Percentiles rank a stretch among this genome's conserved stretches.
Evolutionary conservation across 805 yeast genomes (phyloP).

Genomic region (Candida suzukii): DNA sequence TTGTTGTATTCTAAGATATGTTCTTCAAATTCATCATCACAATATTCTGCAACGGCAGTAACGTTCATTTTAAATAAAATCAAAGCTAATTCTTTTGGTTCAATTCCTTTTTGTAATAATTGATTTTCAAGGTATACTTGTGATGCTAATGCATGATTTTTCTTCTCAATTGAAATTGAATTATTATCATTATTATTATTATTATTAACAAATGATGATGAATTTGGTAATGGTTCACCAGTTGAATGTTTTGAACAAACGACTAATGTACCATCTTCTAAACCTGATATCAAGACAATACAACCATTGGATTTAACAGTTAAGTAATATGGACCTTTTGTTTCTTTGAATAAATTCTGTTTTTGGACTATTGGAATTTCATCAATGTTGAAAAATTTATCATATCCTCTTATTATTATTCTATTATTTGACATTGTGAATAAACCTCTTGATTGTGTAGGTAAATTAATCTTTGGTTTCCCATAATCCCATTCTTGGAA

Average conservation of each 20-base stretch:
- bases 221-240: constrained; percentile 39
- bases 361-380: constrained; percentile 54
- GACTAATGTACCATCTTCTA: constrained; percentile 65
- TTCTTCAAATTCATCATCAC: constrained; percentile 92
- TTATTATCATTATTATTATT: constrained; percentile 6
- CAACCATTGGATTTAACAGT: constrained; percentile 93
- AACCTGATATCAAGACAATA: constrained; percentile 74
- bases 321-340: constrained; percentile 72
- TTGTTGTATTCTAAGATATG: constrained; percentile 73
- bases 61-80: constrained; percentile 41
- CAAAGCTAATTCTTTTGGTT: constrained; percentile 46
- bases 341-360: constrained; percentile 34
- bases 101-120: constrained; percentile 32
- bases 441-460: constrained; percentile 77
- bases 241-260: constrained; percentile 92
- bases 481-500: constrained; percentile 88
- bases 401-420: constrained; percentile 82
- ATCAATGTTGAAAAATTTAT: constrained; percentile 81
- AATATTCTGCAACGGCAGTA: constrained; percentile 88
- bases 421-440: constrained; percentile 43
- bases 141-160: constrained; percentile 75
- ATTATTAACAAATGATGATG: too few species aligned
- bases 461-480: constrained; percentile 45
- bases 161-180: constrained; percentile 9
- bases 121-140: constrained; percentile 50